These are phyloP conservation scores for Erodium maritimum DNA, from an alignment of 345 rosid genomes.

Conservation along the genomic window DNA sequence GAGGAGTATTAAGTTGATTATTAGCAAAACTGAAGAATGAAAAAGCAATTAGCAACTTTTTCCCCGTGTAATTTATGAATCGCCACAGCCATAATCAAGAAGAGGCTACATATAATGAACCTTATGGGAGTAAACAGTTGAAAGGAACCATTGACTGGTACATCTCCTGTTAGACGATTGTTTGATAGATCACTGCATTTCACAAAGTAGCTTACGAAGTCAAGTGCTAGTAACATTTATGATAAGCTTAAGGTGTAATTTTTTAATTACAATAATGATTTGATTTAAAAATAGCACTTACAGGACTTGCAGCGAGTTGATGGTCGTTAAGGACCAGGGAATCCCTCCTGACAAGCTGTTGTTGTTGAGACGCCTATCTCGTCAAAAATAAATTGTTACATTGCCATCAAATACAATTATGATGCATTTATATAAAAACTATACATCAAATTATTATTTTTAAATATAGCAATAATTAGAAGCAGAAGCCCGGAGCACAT, in stretches of 20 bases:
- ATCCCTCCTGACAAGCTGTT: constrained; percentile 11
- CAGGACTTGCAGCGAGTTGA: constrained; percentile 16
- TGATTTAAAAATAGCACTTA: constrained; percentile 6
- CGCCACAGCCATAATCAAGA: constrained; percentile 7
- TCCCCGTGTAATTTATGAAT: background rate
- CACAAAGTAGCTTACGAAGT: constrained; percentile 7
- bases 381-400: background rate
- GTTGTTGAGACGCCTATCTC: constrained; percentile 17
- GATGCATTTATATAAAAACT: background rate
- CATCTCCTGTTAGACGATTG: constrained; percentile 47
- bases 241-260: background rate
- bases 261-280: no score
- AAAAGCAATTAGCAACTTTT: constrained; percentile 17
- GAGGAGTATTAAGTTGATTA: constrained; percentile 19
- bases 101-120: constrained; percentile 23
- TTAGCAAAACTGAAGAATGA: constrained; percentile 41
- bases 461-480: no score
- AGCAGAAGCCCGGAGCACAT: no score
- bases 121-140: constrained; percentile 61
- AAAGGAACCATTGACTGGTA: constrained; percentile 79
- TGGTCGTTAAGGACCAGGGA: constrained; percentile 10
- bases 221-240: background rate
- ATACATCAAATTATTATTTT: no score
- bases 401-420: constrained; percentile 3
- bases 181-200: constrained; percentile 77